A percentile compares a stretch with the other conserved stretches of the same genome.
phyloP scores from a whole-genome alignment of 2,329 filamentous ascomycete species.

The Exserohilum rostratum region DNA sequence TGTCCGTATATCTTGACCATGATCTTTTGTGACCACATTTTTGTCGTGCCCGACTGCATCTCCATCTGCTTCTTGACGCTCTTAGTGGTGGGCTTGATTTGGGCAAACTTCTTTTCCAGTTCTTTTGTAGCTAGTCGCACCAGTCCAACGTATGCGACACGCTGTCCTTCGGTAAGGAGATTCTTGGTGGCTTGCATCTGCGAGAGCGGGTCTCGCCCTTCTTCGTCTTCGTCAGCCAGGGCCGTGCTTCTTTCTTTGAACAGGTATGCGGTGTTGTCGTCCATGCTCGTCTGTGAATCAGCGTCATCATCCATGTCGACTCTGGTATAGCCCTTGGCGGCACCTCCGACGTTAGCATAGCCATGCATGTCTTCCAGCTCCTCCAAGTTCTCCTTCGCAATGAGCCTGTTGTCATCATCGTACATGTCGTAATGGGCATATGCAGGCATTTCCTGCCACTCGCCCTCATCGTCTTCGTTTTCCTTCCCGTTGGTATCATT shows the following conservation, averaged over 20 bases:
- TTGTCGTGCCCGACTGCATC: constrained; percentile 75
- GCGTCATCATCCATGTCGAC: constrained; percentile 96
- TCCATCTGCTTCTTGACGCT: constrained; percentile 74
- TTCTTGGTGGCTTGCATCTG: constrained; percentile 97
- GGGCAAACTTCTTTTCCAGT: constrained; percentile 73
- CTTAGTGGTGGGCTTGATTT: constrained; percentile 65
- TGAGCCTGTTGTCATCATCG: constrained; percentile 86
- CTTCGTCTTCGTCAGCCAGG: constrained; percentile 73
- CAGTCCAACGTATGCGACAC: constrained; percentile 93
- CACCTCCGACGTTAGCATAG: constrained; percentile 81
- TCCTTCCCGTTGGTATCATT: constrained; percentile 52
- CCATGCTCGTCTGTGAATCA: constrained; percentile 91
- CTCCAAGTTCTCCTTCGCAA: constrained; percentile 79
- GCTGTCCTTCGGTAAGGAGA: constrained; percentile 90
- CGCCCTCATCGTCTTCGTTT: constrained; percentile 67
- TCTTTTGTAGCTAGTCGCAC: constrained; percentile 79
- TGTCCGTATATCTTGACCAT: constrained; percentile 94
- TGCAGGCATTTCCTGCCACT: constrained; percentile 97
- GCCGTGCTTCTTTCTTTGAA: constrained; percentile 77
- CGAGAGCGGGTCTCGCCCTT: constrained; percentile 76
- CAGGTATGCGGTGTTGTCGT: constrained; percentile 94
- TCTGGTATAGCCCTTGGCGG: constrained; percentile 92
- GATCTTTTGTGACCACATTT: constrained; percentile 98
- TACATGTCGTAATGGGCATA: constrained; percentile 94
- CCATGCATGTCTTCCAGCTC: constrained; percentile 71